Percentiles rank a stretch among this genome's conserved stretches.
These are phyloP conservation scores for Candida koratica DNA, from an alignment of 805 yeast genomes.

Conservation along the genomic window DNA sequence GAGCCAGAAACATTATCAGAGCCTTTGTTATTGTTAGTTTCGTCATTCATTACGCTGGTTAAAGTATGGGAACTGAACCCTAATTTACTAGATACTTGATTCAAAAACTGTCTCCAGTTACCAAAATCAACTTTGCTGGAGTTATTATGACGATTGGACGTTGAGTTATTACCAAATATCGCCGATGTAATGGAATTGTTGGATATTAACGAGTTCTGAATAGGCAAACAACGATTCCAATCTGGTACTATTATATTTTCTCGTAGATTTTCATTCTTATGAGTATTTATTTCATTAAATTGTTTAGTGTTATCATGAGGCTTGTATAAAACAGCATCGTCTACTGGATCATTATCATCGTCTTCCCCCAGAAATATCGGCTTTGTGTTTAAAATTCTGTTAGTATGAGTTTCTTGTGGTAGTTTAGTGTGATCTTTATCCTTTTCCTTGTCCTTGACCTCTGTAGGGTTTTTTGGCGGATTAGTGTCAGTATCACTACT, in stretches of 20 bases:
- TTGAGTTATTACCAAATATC: conserved; percentile 25
- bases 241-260: conserved; percentile 41
- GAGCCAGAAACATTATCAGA: conserved; percentile 12
- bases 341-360: conserved; percentile 17
- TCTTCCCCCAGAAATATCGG: conserved; percentile 24
- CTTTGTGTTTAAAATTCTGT: conserved; percentile 31
- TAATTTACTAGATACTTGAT: conserved; percentile 30
- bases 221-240: conserved; percentile 38
- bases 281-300: conserved; percentile 41
- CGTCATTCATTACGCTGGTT: conserved; percentile 22
- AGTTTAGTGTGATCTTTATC: conserved; percentile 2
- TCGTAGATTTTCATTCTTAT: conserved; percentile 39
- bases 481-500: conserved; percentile 1
- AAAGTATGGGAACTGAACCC: conserved; percentile 33
- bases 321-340: conserved; percentile 44
- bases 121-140: conserved; percentile 27
- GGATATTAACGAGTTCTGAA: conserved; percentile 18
- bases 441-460: conserved; percentile 10
- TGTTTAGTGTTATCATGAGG: conserved; percentile 39
- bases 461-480: neutral
- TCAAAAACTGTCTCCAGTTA: conserved; percentile 34
- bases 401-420: conserved; percentile 18
- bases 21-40: conserved; percentile 8
- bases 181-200: conserved; percentile 15
- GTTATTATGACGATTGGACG: conserved; percentile 19